These are phyloP conservation scores for Nepenthes gracilis DNA, from an alignment of 148 eudicot species.

Conservation along the genomic window DNA sequence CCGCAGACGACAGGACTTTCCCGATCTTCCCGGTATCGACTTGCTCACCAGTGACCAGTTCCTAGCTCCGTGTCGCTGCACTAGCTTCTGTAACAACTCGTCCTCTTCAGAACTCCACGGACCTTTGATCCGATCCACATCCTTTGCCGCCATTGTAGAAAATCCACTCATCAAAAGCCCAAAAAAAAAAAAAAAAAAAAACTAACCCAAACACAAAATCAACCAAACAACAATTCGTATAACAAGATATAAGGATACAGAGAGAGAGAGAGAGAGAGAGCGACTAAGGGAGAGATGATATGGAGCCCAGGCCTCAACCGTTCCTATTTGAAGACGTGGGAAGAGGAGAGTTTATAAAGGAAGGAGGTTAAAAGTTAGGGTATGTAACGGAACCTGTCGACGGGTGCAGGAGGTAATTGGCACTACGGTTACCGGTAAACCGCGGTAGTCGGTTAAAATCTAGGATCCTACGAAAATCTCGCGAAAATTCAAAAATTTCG, in stretches of 20 bases:
- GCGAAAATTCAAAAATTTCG: too few relatives aligned
- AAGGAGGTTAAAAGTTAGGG: too few relatives aligned
- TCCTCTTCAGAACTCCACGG: slow-evolving; percentile 77
- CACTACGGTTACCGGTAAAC: too few relatives aligned
- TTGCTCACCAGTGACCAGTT: slow-evolving; percentile 55
- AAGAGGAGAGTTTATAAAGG: too few relatives aligned
- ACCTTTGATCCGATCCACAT: slow-evolving; percentile 42
- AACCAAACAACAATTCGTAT: not conserved
- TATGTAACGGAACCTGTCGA: too few relatives aligned
- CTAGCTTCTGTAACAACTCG: slow-evolving; percentile 24
- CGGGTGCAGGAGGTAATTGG: too few relatives aligned
- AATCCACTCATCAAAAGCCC: not conserved
- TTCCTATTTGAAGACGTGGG: too few relatives aligned
- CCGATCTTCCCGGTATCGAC: slow-evolving; percentile 47
- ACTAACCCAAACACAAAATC: slow-evolving; percentile 18
- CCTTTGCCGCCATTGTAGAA: slow-evolving; percentile 2
- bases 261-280: not conserved
- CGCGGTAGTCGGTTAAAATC: too few relatives aligned
- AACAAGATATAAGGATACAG: not conserved
- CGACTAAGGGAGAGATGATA: not conserved
- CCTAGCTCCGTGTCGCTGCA: slow-evolving; percentile 34
- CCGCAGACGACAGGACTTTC: slow-evolving; percentile 57
- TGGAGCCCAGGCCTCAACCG: too few relatives aligned
- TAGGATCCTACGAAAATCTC: too few relatives aligned
- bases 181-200: not conserved